These are phyloP conservation scores for Geranium incanum DNA, from an alignment of 441 rosid genomes.

Conservation along the genomic window DNA sequence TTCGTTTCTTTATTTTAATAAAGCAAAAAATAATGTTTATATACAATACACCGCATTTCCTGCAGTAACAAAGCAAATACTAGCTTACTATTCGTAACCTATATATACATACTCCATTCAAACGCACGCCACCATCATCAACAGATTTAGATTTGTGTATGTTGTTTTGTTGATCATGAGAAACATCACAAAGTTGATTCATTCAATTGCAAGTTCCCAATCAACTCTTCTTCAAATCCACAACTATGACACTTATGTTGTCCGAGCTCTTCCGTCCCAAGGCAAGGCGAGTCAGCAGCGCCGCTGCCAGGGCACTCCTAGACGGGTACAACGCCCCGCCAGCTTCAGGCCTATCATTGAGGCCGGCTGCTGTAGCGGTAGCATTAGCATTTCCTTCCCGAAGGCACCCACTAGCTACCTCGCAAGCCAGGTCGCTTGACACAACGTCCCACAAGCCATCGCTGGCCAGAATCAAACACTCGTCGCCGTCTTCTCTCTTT, in stretches of 20 bases:
- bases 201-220: background rate
- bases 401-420: slow-evolving; percentile 39
- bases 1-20: too few species aligned
- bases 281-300: slow-evolving; percentile 67
- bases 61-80: too few species aligned
- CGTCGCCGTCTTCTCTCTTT: slow-evolving; percentile 38
- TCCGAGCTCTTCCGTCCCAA: slow-evolving; percentile 38
- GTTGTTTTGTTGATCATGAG: background rate
- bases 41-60: too few species aligned
- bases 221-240: slow-evolving; percentile 11
- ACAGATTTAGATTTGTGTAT: too few species aligned
- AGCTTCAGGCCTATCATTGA: background rate
- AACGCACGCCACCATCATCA: too few species aligned
- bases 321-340: background rate
- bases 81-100: too few species aligned
- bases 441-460: slow-evolving; percentile 68
- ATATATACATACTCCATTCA: too few species aligned
- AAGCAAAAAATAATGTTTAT: too few species aligned
- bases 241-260: slow-evolving; percentile 17
- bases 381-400: slow-evolving; percentile 19
- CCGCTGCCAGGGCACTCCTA: slow-evolving; percentile 39
- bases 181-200: too few species aligned
- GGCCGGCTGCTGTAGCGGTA: background rate
- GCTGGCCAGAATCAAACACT: slow-evolving; percentile 51
- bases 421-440: slow-evolving; percentile 44